A percentile compares a stretch with the other conserved stretches of the same genome.
These are phyloP conservation scores for Oryza glumipatula DNA, from an alignment of 176 grass and related monocot genomes.

Conservation along the genomic window DNA sequence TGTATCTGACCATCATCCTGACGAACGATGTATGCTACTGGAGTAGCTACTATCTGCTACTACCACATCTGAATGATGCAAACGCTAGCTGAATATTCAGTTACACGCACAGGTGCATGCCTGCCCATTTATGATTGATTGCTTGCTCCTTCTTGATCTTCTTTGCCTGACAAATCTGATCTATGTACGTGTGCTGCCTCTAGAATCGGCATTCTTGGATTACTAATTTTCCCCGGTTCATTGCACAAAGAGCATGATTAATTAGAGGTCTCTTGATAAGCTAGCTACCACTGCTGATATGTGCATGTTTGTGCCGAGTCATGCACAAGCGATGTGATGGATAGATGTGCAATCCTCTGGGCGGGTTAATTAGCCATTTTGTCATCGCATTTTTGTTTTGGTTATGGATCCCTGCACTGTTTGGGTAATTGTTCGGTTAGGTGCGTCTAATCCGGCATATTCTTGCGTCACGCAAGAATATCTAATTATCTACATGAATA, in stretches of 20 bases:
- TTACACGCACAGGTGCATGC: not conserved
- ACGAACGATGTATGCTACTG: not conserved
- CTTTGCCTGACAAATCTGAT: not conserved
- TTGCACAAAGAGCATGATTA: not conserved
- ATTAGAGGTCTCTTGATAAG: not conserved
- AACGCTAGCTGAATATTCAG: not conserved
- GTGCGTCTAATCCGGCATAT: not conserved
- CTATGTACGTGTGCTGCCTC: not conserved
- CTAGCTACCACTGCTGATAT: not conserved
- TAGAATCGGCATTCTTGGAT: not conserved
- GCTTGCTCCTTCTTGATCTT: not conserved
- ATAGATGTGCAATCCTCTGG: slow-evolving; percentile 7
- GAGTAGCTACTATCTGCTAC: not conserved
- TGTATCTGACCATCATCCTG: not conserved
- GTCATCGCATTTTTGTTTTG: not conserved
- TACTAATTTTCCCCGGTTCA: not conserved
- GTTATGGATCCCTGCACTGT: not conserved
- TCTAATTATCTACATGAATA: not conserved
- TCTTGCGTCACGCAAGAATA: not conserved
- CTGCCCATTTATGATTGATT: not conserved
- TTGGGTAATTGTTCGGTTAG: not conserved
- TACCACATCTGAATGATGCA: slow-evolving; percentile 9
- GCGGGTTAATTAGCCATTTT: slow-evolving; percentile 13
- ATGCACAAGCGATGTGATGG: slow-evolving; percentile 26
- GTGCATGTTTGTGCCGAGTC: not conserved